Conservation (phyloP, 768 basidiomycete species). For the Suillus variegatus region DNA sequence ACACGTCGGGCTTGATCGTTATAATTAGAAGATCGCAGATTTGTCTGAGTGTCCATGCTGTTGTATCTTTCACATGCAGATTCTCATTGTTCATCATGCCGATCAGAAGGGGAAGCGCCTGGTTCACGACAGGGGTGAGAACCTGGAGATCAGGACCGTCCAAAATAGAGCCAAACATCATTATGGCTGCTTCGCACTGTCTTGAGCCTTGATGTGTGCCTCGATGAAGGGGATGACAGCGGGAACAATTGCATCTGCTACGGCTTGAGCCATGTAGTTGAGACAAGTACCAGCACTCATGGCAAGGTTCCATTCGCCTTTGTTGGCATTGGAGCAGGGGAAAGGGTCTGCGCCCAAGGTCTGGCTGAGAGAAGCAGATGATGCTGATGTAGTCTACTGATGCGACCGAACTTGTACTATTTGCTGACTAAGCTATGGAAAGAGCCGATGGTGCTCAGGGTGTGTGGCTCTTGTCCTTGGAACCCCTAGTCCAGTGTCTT, state of each 20-base stretch:
- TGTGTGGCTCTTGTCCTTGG: no score
- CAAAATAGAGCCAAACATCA: constrained; percentile 97
- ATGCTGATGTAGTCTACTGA: no score
- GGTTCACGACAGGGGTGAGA: constrained; percentile 87
- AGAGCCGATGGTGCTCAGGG: no score
- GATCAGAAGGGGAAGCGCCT: constrained; percentile 92
- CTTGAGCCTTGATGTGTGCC: constrained; percentile 85
- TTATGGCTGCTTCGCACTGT: constrained; percentile 95
- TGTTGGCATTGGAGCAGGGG: constrained; percentile 55
- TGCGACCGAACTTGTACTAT: no score
- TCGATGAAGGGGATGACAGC: constrained; percentile 98
- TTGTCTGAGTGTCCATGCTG: constrained; percentile 95
- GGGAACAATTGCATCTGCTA: constrained; percentile 87
- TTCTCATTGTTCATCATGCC: constrained; percentile 92
- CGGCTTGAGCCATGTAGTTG: constrained; percentile 83
- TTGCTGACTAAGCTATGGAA: no score
- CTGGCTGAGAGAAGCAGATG: no score
- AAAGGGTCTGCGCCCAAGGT: no score
- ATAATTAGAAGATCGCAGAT: constrained; percentile 89
- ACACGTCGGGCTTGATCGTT: constrained; percentile 86
- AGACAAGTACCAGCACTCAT: constrained; percentile 98
- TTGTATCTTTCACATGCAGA: constrained; percentile 90
- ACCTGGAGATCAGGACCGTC: constrained; percentile 92
- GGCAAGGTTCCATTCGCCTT: constrained; percentile 98
- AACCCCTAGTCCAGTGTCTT: constrained; percentile 55